Percentiles rank a stretch among this genome's conserved stretches.
Evolutionary conservation across 2,329 filamentous ascomycete genomes (phyloP).

Genomic region (Penicillium sp.): DNA sequence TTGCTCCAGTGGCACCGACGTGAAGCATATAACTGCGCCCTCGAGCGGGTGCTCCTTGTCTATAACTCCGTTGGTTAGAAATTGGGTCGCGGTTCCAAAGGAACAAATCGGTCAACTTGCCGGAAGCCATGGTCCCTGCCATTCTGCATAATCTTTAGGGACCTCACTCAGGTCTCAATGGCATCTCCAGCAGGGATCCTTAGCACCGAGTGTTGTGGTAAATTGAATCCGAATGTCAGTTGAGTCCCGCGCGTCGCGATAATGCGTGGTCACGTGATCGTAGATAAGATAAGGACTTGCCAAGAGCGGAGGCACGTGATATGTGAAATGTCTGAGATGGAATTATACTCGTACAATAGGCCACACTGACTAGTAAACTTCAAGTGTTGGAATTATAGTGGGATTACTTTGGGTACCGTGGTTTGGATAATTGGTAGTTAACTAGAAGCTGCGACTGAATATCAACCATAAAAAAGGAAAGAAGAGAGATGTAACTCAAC

Average conservation of each 20-base stretch:
- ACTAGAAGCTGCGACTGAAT: not conserved
- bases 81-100: constrained; percentile 1
- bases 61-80: constrained; percentile 20
- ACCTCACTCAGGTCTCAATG: not conserved
- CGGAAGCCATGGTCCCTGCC: constrained; percentile 33
- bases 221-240: constrained; percentile 5
- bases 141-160: constrained; percentile 37
- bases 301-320: no score
- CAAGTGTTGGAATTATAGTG: no score
- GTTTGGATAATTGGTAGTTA: no score
- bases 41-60: constrained; percentile 61
- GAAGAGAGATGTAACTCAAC: no score
- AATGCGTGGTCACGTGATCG: constrained; percentile 14
- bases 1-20: constrained; percentile 72
- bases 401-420: no score
- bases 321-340: no score
- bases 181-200: not conserved
- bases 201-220: not conserved
- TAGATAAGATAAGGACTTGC: not conserved
- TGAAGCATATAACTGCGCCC: constrained; percentile 79
- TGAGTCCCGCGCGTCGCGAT: constrained; percentile 15
- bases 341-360: no score
- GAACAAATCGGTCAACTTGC: constrained; percentile 23
- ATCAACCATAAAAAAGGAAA: not conserved
- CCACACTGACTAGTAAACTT: no score